phyloP scores from a whole-genome alignment of 164 flowering plant species.

The Umbellularia californica region DNA sequence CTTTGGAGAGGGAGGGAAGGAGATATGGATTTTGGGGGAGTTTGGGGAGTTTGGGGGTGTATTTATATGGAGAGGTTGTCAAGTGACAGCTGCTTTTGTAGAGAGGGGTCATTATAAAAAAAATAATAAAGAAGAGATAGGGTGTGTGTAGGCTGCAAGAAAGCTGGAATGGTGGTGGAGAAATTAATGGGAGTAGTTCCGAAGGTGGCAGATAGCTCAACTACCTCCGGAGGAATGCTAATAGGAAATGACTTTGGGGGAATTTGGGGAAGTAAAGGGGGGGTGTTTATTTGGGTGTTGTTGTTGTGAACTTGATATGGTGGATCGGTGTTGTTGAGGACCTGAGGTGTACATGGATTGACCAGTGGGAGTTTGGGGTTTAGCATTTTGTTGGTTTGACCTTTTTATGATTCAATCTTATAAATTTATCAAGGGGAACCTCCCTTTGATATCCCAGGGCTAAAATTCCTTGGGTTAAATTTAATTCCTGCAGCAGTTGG shows the following conservation, averaged over 20 bases:
- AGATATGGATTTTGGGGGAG: neutral
- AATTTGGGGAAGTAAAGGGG: neutral
- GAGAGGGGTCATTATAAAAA: neutral
- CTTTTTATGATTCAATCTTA: too few relatives aligned
- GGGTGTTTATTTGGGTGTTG: neutral
- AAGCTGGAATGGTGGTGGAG: slow-evolving; percentile 18
- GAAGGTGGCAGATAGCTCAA: slow-evolving; percentile 38
- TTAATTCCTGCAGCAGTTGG: too few relatives aligned
- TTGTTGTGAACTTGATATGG: neutral
- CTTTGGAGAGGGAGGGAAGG: neutral
- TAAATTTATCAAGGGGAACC: too few relatives aligned
- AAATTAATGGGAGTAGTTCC: slow-evolving; percentile 37
- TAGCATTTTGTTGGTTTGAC: too few relatives aligned
- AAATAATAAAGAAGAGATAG: too few relatives aligned
- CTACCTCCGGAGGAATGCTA: slow-evolving; percentile 20
- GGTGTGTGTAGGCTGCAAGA: slow-evolving; percentile 20
- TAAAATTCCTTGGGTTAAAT: too few relatives aligned
- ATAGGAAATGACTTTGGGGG: neutral
- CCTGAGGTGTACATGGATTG: too few relatives aligned
- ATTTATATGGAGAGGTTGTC: neutral
- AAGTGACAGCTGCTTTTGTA: neutral
- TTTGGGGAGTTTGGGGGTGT: neutral
- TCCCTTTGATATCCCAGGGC: too few relatives aligned
- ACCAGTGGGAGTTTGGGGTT: too few relatives aligned
- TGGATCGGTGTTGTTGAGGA: too few relatives aligned